These are phyloP conservation scores for Pythium apleroticum DNA, from an alignment of 352 stramenopile species.

Conservation along the genomic window DNA sequence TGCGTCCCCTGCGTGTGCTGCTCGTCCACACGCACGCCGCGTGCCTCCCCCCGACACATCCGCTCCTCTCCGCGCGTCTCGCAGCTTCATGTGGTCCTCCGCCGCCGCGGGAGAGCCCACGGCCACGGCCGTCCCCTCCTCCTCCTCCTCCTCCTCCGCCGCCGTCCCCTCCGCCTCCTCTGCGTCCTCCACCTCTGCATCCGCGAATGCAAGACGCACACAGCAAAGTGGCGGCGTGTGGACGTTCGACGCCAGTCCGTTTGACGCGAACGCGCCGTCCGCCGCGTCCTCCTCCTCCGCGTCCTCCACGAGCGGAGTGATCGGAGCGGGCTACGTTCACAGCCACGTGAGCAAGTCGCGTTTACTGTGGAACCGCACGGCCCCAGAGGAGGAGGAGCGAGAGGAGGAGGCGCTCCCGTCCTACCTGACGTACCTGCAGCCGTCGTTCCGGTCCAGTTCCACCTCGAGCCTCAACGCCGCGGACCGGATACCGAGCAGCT, in stretches of 20 bases:
- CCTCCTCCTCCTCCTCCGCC: not conserved
- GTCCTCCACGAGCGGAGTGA: conserved; percentile 1
- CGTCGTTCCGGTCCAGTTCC: conserved; percentile 34
- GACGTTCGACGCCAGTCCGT: conserved; percentile 4
- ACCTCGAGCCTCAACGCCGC: not conserved
- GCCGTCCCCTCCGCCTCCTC: not conserved
- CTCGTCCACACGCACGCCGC: not conserved
- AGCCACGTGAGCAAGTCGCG: conserved; percentile 24
- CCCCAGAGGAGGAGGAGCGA: conserved; percentile 62
- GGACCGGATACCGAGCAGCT: not conserved
- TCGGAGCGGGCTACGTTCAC: conserved; percentile 16
- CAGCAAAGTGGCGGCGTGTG: not conserved
- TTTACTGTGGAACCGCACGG: conserved; percentile 64
- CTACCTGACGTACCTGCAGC: conserved; percentile 69
- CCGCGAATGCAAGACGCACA: too few species aligned
- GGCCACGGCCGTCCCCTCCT: conserved; percentile 6
- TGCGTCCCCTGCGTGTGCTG: too few species aligned
- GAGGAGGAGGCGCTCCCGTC: conserved; percentile 71
- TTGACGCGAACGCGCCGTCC: not conserved
- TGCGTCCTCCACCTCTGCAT: not conserved
- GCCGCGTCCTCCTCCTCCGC: not conserved
- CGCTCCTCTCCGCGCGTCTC: not conserved
- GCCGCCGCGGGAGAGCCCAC: not conserved
- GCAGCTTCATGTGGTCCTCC: conserved; percentile 9
- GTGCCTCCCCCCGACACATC: not conserved